Percentiles rank a stretch among this genome's conserved stretches.
Conservation (phyloP, 1,139 yeast genomes). For the Debaryomyces coudertii region DNA sequence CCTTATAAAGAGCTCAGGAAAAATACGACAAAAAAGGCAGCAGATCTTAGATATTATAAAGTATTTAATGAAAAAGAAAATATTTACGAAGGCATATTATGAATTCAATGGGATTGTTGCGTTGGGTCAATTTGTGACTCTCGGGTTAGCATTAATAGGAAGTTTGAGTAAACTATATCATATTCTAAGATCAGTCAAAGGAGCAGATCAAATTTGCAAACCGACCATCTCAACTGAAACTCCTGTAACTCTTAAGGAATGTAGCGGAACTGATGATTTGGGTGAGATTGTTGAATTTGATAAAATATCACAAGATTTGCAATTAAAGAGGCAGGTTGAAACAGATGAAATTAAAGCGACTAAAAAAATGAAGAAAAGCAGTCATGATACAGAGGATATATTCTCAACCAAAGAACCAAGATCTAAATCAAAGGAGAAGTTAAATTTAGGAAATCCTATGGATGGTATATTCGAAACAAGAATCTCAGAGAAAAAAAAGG, state of each 20-base stretch:
- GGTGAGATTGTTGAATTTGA: constrained; percentile 26
- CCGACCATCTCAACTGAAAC: constrained; percentile 1
- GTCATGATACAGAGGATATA: constrained; percentile 11
- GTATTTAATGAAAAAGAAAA: constrained; percentile 37
- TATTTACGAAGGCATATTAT: constrained; percentile 56
- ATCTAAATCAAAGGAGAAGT: constrained; percentile 9
- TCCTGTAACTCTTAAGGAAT: not conserved
- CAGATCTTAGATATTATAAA: constrained; percentile 29
- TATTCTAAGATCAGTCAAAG: constrained; percentile 26
- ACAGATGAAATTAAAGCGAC: constrained; percentile 6
- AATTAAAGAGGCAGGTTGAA: not conserved
- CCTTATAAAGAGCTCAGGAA: constrained; percentile 21
- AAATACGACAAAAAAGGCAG: constrained; percentile 16
- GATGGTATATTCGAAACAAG: constrained; percentile 22
- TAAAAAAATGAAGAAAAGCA: constrained; percentile 13
- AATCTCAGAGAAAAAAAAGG: constrained; percentile 21
- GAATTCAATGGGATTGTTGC: constrained; percentile 70
- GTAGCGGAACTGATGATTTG: constrained; percentile 24
- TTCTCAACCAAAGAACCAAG: not conserved
- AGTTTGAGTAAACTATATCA: constrained; percentile 49
- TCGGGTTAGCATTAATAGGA: constrained; percentile 75
- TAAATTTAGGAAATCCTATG: constrained; percentile 15
- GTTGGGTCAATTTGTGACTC: constrained; percentile 74
- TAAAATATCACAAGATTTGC: constrained; percentile 10
- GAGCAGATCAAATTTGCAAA: constrained; percentile 11